These are phyloP conservation scores for Naganishia albida DNA, from an alignment of 1,284 basidiomycete genomes.

Conservation along the genomic window DNA sequence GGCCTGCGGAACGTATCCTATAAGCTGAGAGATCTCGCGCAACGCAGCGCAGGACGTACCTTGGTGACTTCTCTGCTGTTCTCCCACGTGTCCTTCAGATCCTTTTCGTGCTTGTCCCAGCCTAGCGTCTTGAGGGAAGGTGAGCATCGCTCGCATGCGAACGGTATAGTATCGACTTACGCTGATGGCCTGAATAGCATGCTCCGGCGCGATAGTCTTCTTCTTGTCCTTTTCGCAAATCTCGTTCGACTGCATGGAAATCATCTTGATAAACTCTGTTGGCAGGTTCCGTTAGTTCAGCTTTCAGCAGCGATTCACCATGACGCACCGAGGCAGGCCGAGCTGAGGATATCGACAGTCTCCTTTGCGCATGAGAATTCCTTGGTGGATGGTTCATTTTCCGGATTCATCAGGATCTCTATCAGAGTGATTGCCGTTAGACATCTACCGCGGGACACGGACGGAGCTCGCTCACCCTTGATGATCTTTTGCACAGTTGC, in stretches of 20 bases:
- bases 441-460: neutral
- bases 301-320: neutral
- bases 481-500: slow-evolving; percentile 98
- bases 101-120: slow-evolving; percentile 61
- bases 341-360: slow-evolving; percentile 91
- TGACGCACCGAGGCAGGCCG: slow-evolving; percentile 91
- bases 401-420: slow-evolving; percentile 74
- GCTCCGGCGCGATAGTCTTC: slow-evolving; percentile 98
- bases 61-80: slow-evolving; percentile 96
- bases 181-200: slow-evolving; percentile 89
- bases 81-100: slow-evolving; percentile 87
- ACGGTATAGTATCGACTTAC: slow-evolving; percentile 56
- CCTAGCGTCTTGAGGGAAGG: slow-evolving; percentile 23
- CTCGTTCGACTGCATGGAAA: slow-evolving; percentile 96
- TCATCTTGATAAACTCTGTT: slow-evolving; percentile 95
- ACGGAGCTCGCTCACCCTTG: slow-evolving; percentile 62
- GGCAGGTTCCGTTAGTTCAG: neutral
- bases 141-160: neutral
- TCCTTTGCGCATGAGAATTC: slow-evolving; percentile 94
- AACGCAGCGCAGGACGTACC: slow-evolving; percentile 55
- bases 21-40: no score
- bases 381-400: slow-evolving; percentile 42
- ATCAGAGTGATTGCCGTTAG: slow-evolving; percentile 29
- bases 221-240: slow-evolving; percentile 98
- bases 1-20: neutral